Evolutionary conservation across 1,284 basidiomycete genomes (phyloP).

Genomic region (Cutaneotrichosporon mucoides): DNA sequence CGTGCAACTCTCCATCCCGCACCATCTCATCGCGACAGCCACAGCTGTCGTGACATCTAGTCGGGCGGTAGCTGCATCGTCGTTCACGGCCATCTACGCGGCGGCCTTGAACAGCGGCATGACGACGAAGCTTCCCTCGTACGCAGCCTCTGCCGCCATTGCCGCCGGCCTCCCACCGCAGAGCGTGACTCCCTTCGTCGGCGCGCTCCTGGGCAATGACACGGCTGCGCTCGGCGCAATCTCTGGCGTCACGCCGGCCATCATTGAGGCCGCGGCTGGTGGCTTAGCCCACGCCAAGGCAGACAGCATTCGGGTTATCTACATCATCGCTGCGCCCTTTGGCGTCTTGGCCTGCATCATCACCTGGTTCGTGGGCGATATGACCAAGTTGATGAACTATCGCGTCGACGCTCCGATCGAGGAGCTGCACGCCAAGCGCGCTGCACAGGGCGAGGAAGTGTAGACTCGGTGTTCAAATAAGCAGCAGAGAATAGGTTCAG

Average conservation of each 20-base stretch:
- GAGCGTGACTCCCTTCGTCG: constrained; percentile 13
- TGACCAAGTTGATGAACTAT: constrained; percentile 11
- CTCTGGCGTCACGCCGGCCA: constrained; percentile 9
- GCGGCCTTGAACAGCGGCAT: constrained; percentile 11
- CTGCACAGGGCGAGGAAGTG: too few species aligned
- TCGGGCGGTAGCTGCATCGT: constrained; percentile 17
- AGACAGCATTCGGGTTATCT: constrained; percentile 10
- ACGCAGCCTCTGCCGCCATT: constrained; percentile 15
- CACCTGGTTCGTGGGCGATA: constrained; percentile 7
- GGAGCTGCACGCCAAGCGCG: constrained; percentile 10
- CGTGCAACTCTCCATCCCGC: constrained; percentile 22
- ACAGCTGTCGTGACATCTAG: constrained; percentile 19
- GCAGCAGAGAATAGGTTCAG: too few species aligned
- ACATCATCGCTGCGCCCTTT: constrained; percentile 12
- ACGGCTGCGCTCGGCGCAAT: neutral
- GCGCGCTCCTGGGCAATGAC: neutral
- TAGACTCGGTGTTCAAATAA: too few species aligned
- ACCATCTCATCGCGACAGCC: constrained; percentile 24
- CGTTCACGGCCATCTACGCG: constrained; percentile 22
- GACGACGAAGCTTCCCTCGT: constrained; percentile 13
- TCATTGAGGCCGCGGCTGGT: constrained; percentile 7
- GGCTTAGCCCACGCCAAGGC: constrained; percentile 2
- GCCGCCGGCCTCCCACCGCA: constrained; percentile 14
- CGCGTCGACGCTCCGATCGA: constrained; percentile 14
- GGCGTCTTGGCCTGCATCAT: constrained; percentile 8